These are phyloP conservation scores for Areca catechu DNA, from an alignment of 176 grass and related monocot genomes.

Conservation along the genomic window DNA sequence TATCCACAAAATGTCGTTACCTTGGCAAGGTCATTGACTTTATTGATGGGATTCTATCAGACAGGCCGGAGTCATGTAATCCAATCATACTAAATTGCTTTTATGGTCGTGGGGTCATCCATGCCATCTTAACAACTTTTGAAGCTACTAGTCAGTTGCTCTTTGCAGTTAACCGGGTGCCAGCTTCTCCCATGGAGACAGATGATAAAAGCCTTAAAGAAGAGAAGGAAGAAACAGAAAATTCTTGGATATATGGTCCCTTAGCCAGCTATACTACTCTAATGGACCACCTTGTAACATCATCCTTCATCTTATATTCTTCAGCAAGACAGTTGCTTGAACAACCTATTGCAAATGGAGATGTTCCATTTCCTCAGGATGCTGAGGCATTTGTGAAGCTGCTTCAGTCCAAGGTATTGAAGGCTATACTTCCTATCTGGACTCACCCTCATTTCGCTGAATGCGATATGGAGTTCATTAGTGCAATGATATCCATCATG, in stretches of 20 bases:
- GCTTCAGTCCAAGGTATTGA: conserved; percentile 90
- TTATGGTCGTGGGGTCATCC: conserved; percentile 77
- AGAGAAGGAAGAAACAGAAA: conserved; percentile 59
- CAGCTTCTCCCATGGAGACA: conserved; percentile 75
- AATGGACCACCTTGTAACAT: conserved; percentile 79
- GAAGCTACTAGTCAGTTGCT: conserved; percentile 96
- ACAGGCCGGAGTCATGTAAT: conserved; percentile 90
- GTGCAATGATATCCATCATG: conserved; percentile 89
- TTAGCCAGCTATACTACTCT: conserved; percentile 66
- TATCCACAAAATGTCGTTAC: conserved; percentile 73
- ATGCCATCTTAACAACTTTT: conserved; percentile 86
- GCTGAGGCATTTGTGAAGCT: conserved; percentile 74
- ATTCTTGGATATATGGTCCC: conserved; percentile 88
- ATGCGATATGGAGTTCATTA: conserved; percentile 75
- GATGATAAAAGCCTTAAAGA: conserved; percentile 46
- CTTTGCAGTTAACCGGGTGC: conserved; percentile 57
- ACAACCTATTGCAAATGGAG: conserved; percentile 69
- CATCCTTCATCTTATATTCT: conserved; percentile 85
- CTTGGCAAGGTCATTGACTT: conserved; percentile 87
- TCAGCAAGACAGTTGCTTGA: conserved; percentile 87
- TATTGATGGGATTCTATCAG: conserved; percentile 82
- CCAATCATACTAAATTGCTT: conserved; percentile 83
- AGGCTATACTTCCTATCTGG: conserved; percentile 90
- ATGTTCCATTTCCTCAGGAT: conserved; percentile 66
- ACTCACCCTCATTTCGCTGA: conserved; percentile 71